phyloP scores from a whole-genome alignment of 352 stramenopile species.

The Globisporangium middletonii region DNA sequence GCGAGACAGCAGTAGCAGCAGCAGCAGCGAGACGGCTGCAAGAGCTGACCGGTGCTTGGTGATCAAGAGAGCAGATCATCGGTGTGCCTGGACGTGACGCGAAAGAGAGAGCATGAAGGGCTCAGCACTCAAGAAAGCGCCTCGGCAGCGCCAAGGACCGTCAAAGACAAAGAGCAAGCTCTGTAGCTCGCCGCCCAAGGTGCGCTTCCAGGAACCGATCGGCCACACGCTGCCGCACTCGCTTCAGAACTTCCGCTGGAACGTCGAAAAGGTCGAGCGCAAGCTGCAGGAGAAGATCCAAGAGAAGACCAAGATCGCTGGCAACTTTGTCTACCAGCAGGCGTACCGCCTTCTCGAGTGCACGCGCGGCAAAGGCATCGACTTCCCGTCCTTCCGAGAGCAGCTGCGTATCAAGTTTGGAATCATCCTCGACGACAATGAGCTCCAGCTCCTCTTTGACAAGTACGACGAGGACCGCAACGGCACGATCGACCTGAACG shows the following conservation, averaged over 20 bases:
- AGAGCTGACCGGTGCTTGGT: background rate
- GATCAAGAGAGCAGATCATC: too few species aligned
- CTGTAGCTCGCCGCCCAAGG: slow-evolving; percentile 39
- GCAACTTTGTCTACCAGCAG: slow-evolving; percentile 84
- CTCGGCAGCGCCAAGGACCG: slow-evolving; percentile 3
- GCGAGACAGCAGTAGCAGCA: too few species aligned
- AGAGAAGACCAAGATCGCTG: slow-evolving; percentile 78
- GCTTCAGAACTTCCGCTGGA: slow-evolving; percentile 71
- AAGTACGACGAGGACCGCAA: slow-evolving; percentile 82
- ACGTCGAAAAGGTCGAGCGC: slow-evolving; percentile 72
- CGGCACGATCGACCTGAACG: slow-evolving; percentile 74
- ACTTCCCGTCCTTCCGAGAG: slow-evolving; percentile 69
- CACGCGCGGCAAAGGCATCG: slow-evolving; percentile 67
- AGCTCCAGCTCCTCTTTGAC: slow-evolving; percentile 75
- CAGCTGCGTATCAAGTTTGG: slow-evolving; percentile 75
- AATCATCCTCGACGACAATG: slow-evolving; percentile 66
- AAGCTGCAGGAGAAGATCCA: slow-evolving; percentile 84
- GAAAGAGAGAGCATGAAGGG: slow-evolving; percentile 24
- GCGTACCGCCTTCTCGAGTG: slow-evolving; percentile 77
- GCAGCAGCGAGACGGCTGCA: background rate
- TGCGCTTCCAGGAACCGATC: slow-evolving; percentile 61
- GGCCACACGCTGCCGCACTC: slow-evolving; percentile 45
- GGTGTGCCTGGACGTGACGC: too few species aligned
- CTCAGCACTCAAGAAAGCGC: slow-evolving; percentile 28
- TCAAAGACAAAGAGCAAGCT: slow-evolving; percentile 22